Conservation (phyloP, 805 yeast species). For the Scheffersomyces amazonensis region DNA sequence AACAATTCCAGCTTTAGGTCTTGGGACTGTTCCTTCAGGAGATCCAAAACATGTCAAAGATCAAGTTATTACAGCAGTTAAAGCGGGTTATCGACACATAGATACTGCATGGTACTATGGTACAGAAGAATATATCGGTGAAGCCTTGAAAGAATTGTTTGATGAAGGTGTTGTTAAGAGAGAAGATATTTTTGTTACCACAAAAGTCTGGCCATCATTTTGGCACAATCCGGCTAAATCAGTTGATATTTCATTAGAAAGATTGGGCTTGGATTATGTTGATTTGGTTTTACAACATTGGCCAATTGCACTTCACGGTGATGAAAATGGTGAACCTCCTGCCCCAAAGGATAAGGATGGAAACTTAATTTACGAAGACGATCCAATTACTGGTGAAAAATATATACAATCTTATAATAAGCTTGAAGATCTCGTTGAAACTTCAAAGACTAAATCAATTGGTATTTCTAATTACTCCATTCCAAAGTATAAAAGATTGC, state of each 20-base stretch:
- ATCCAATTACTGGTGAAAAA: slow-evolving; percentile 29
- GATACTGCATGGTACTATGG: slow-evolving; percentile 54
- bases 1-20: slow-evolving; percentile 62
- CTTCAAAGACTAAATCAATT: slow-evolving; percentile 30
- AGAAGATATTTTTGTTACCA: slow-evolving; percentile 40
- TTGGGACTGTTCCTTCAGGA: slow-evolving; percentile 48
- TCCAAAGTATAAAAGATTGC: slow-evolving; percentile 22
- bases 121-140: slow-evolving; percentile 41
- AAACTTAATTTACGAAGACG: slow-evolving; percentile 28
- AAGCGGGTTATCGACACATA: slow-evolving; percentile 47
- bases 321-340: slow-evolving; percentile 35
- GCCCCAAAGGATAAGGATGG: slow-evolving; percentile 38
- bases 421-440: slow-evolving; percentile 25
- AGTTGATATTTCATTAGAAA: slow-evolving; percentile 33
- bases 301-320: slow-evolving; percentile 45
- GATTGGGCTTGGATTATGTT: slow-evolving; percentile 44
- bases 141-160: slow-evolving; percentile 46
- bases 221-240: slow-evolving; percentile 41
- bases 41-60: slow-evolving; percentile 28
- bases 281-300: slow-evolving; percentile 49
- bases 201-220: slow-evolving; percentile 44
- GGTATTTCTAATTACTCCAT: slow-evolving; percentile 36
- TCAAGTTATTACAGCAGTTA: slow-evolving; percentile 35
- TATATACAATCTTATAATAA: slow-evolving; percentile 27
- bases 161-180: slow-evolving; percentile 47